Evolutionary conservation across 2,329 filamentous ascomycete species (phyloP).

Genomic region (Pleurostoma richardsiae): DNA sequence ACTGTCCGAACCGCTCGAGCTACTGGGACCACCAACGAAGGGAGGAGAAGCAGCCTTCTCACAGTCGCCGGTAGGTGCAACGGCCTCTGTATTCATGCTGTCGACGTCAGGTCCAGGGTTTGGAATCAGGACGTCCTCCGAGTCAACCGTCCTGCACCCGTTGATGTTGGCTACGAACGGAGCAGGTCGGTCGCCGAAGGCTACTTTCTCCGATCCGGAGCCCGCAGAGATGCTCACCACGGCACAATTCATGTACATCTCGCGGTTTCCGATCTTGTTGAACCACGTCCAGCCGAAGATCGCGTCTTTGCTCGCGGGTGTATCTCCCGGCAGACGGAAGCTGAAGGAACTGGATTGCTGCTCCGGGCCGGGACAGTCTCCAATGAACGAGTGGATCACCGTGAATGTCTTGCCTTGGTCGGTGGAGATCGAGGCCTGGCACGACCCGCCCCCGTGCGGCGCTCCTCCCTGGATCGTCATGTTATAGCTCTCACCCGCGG

Average conservation of each 20-base stretch:
- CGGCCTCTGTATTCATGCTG: background rate
- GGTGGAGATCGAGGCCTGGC: conserved; percentile 58
- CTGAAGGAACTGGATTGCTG: conserved; percentile 33
- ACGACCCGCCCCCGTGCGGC: conserved; percentile 54
- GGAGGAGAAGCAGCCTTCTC: background rate
- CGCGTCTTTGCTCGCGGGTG: conserved; percentile 39
- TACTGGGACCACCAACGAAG: no score
- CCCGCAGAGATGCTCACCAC: conserved; percentile 42
- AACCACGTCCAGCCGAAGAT: conserved; percentile 61
- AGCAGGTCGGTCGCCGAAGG: background rate
- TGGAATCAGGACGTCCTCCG: background rate
- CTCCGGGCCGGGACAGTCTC: conserved; percentile 26
- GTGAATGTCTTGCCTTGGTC: conserved; percentile 55
- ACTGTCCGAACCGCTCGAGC: no score
- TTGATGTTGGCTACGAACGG: conserved; percentile 5
- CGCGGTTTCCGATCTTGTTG: conserved; percentile 57
- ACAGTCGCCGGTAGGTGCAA: background rate
- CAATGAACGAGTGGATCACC: conserved; percentile 35
- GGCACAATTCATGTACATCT: conserved; percentile 69
- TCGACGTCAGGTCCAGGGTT: conserved; percentile 2
- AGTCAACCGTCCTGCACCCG: conserved; percentile 4
- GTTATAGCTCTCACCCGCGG: conserved; percentile 45
- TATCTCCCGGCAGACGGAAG: conserved; percentile 50
- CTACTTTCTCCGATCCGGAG: background rate
- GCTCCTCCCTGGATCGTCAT: conserved; percentile 50